Base-by-base conservation (phyloP, 2,329 filamentous ascomycete genomes). In the Capronia coronata region DNA sequence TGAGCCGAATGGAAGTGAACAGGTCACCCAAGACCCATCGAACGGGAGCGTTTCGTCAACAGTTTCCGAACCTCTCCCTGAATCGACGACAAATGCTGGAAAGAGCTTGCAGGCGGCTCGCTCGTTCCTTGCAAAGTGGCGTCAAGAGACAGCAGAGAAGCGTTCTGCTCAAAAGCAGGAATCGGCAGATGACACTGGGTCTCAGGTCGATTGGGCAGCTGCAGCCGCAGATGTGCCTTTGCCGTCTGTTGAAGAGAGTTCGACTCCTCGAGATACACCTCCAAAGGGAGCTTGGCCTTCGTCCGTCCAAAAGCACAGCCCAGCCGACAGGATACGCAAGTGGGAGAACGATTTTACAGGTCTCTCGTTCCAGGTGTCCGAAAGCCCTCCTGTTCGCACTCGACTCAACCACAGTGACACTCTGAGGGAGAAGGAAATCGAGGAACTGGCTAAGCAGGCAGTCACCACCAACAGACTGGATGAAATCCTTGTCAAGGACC, bases 301-400 rank as follows among this genome's bases (percentile, higher is more conserved):
- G 5, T 52, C 57, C 6, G 43, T 56, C 19, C 34, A 45, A 11
- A 52, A 51, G 9, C 51, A 52, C 19, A 48, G 43, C 16, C 58
- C 59, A 9, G 44, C 54, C n/a, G 59, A 60, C 16, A 50, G 53
- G 29, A 49, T 56, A 32, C 49, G 61, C 19, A 59, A 49, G 16
- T 57, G 57, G 41, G 64, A 62, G 23, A 62, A 68, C n/a, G 60
- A 64, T 34, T 60, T 63, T 51, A 62, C 61, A 23, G 55, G 56
- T 8, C 58, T 58, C 21, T 59, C 62, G 25, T 55, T 62, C 34
- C 64, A 62, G 30, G 51, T 63, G 16, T 67, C 65, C 14, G 55
- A 65, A 27, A 66, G 63, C 39, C 63, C 65, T 9, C 56, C 60
- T 2, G 63, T 63, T 46, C 62, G 61, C 29, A 56, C 46, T 21